Evolutionary conservation across 2,329 filamentous ascomycete species (phyloP), one percentile per base, ranked within the genome.

Genomic region (Calonectria fujianensis): DNA sequence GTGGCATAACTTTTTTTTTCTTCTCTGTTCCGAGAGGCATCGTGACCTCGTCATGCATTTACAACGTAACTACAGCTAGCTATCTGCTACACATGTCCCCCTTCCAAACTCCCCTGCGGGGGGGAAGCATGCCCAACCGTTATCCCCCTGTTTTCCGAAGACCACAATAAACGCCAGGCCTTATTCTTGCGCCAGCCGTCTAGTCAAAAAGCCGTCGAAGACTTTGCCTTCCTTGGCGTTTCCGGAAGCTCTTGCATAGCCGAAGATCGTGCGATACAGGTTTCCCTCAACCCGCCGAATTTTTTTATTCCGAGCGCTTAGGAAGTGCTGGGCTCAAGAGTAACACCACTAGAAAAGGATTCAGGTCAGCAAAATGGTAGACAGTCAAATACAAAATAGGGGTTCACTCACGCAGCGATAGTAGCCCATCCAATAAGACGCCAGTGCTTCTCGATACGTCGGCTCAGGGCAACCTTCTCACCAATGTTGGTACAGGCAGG

Each of bases 381-480:
- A 14, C 54, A 20, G 10, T 51, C 6, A 31, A 61, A 9, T 45
- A 16, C 45, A 29, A 29, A 63, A n/a, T 18, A 45, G 27, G 32
- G 67, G n/a, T 29, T 27, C 76, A 89, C 90, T 88, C 88, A 91
- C 90, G 90, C 90, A 81, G 93, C 92, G 84, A 95, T 95, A 79
- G 94, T 96, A 74, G 94, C 94, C 95, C 95, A 97, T 81, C 95
- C 95, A 82, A 98, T 97, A 84, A 97, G 90, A 88, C 96, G 95
- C 96, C 96, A 98, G 88, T 98, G 96, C 92, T 98, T 98, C 88
- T 99, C 97, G 83, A 98, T 98, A 93, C 97, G 95, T 88, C 97
- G 91, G 85, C 93, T 96, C 83, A 99, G 90, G 52, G 97, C 97
- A 83, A 99, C 96, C 94, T 99, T 98, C 90, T 99, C 96, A 79